phyloP scores from a whole-genome alignment of 805 yeast species.

The Wickerhamiella parazyma region DNA sequence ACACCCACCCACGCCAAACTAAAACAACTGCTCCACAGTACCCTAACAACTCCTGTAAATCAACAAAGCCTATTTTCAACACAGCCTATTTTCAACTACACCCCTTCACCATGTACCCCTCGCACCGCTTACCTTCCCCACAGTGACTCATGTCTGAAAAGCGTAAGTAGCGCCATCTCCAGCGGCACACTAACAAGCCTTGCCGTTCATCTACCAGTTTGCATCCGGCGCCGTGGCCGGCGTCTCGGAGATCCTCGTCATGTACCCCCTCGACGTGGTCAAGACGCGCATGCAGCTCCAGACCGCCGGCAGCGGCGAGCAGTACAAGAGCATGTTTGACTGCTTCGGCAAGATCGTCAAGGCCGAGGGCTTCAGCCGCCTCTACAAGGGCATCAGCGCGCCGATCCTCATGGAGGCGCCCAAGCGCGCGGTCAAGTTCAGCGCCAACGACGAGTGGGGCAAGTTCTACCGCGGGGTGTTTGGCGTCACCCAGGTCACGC shows the following conservation, averaged over 20 bases:
- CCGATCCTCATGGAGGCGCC: conserved; percentile 99
- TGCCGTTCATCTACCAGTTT: conserved; percentile 88
- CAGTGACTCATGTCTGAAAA: conserved; percentile 11
- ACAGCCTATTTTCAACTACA: background rate
- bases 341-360: conserved; percentile 71
- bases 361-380: conserved; percentile 69
- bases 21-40: too few relatives aligned
- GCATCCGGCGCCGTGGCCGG: conserved; percentile 93
- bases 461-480: conserved; percentile 60
- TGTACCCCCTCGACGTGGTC: conserved; percentile 95
- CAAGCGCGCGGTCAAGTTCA: conserved; percentile 95
- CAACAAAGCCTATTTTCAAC: too few relatives aligned
- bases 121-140: background rate
- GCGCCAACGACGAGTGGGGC: conserved; percentile 96
- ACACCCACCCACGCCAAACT: too few relatives aligned
- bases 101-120: too few relatives aligned
- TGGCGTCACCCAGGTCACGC: conserved; percentile 58
- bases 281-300: conserved; percentile 92
- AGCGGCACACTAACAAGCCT: conserved; percentile 34
- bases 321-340: conserved; percentile 71
- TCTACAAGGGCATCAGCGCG: conserved; percentile 88
- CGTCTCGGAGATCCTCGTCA: conserved; percentile 82
- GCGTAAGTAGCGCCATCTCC: conserved; percentile 10
- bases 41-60: too few relatives aligned
- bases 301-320: conserved; percentile 36